phyloP scores from a whole-genome alignment of 2,329 filamentous ascomycete species.

The Penicillium sp. region DNA sequence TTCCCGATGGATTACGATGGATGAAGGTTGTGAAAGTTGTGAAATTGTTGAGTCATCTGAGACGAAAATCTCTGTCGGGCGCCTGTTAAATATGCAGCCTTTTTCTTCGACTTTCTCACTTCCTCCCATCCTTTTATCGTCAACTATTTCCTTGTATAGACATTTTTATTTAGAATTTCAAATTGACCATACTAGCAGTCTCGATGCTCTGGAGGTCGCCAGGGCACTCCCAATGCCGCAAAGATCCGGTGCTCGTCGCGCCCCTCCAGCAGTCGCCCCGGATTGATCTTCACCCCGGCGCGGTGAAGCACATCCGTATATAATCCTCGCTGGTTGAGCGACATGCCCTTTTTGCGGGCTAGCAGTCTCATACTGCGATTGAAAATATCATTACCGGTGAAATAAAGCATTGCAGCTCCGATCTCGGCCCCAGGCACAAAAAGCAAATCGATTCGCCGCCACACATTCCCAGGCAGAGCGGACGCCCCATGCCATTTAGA shows the following conservation, averaged over 20 bases:
- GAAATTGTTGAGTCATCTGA: not conserved
- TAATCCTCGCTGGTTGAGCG: constrained; percentile 77
- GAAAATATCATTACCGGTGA: constrained; percentile 93
- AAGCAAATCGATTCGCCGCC: constrained; percentile 80
- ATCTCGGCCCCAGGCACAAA: constrained; percentile 74
- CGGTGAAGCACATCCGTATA: constrained; percentile 66
- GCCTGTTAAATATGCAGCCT: constrained; percentile 7
- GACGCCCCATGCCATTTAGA: constrained; percentile 90
- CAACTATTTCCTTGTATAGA: not conserved
- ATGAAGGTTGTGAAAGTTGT: not conserved
- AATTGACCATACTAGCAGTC: constrained; percentile 55
- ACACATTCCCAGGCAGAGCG: constrained; percentile 59
- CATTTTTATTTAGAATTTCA: not conserved
- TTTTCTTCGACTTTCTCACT: not conserved
- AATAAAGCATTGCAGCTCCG: constrained; percentile 86
- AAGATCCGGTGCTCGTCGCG: constrained; percentile 75
- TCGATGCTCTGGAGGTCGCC: constrained; percentile 70
- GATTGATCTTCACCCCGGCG: constrained; percentile 55
- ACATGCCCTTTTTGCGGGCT: constrained; percentile 74
- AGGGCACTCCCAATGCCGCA: constrained; percentile 74
- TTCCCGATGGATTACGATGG: not conserved
- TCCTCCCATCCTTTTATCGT: not conserved
- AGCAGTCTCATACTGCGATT: constrained; percentile 79
- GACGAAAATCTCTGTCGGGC: not conserved
- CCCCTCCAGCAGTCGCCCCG: constrained; percentile 69